These are phyloP conservation scores for Zalerion maritima DNA, from an alignment of 495 filamentous ascomycete species.

Conservation along the genomic window DNA sequence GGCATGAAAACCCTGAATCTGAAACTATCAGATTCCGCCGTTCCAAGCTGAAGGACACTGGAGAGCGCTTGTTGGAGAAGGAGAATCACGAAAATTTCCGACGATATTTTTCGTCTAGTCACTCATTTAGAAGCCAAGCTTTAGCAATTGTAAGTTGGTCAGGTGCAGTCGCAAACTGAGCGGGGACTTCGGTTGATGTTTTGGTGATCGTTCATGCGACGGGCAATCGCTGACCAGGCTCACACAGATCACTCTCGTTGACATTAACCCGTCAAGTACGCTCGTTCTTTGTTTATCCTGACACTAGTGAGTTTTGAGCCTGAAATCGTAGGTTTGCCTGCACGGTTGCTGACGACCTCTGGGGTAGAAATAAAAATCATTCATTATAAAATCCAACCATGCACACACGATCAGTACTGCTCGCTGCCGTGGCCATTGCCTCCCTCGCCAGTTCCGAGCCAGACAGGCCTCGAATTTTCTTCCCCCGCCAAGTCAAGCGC, in stretches of 20 bases:
- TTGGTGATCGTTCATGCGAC: conserved; percentile 22
- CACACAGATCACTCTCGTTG: conserved; percentile 40
- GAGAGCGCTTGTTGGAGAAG: too few species aligned
- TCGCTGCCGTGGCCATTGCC: conserved; percentile 36
- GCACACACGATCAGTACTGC: conserved; percentile 33
- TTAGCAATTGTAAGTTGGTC: conserved; percentile 12
- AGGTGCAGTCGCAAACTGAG: neutral
- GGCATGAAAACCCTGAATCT: too few species aligned
- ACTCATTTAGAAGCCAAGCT: conserved; percentile 24
- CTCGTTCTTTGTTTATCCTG: conserved; percentile 41
- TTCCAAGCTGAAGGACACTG: too few species aligned
- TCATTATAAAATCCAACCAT: too few species aligned
- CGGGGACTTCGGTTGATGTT: conserved; percentile 4
- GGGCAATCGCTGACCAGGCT: conserved; percentile 13
- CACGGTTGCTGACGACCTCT: conserved; percentile 12
- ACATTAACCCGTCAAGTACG: conserved; percentile 46
- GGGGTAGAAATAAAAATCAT: conserved; percentile 14
- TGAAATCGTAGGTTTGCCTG: conserved; percentile 9
- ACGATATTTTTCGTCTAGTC: conserved; percentile 32
- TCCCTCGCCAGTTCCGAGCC: conserved; percentile 30
- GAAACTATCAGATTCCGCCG: too few species aligned
- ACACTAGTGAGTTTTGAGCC: conserved; percentile 28
- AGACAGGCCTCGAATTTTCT: conserved; percentile 40
- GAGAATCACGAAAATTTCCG: too few species aligned
- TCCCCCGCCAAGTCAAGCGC: conserved; percentile 45